A percentile compares a stretch with the other conserved stretches of the same genome.
Evolutionary conservation across 768 basidiomycete species (phyloP).

Genomic region (Boletus insuetus): DNA sequence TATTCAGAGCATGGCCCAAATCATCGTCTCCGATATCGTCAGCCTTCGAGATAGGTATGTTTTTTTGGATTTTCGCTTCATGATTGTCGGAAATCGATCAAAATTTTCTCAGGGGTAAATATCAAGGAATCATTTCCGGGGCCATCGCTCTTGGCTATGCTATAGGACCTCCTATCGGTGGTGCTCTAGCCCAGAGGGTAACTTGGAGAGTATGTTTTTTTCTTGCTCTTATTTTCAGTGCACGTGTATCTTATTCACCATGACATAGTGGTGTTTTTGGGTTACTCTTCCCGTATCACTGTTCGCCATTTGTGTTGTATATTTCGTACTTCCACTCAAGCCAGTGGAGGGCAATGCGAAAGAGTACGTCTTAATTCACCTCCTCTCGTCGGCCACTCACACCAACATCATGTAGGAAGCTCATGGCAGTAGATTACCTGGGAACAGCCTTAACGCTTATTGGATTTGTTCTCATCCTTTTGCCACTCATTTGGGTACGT

Average conservation of each 20-base stretch:
- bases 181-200: slow-evolving; percentile 57
- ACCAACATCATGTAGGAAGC: slow-evolving; percentile 43
- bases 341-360: slow-evolving; percentile 59
- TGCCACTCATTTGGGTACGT: slow-evolving; percentile 71
- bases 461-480: slow-evolving; percentile 59
- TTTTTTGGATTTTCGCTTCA: not conserved
- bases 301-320: slow-evolving; percentile 51
- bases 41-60: slow-evolving; percentile 60
- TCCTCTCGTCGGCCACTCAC: not conserved
- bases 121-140: slow-evolving; percentile 70
- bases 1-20: slow-evolving; percentile 66
- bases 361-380: slow-evolving; percentile 30
- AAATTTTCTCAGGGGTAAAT: slow-evolving; percentile 54
- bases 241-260: not conserved
- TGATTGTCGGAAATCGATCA: not conserved
- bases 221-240: not conserved
- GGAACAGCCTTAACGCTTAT: slow-evolving; percentile 57
- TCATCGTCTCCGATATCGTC: slow-evolving; percentile 72
- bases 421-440: slow-evolving; percentile 62
- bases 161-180: slow-evolving; percentile 67
- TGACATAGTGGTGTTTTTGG: slow-evolving; percentile 69
- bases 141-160: slow-evolving; percentile 55
- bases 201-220: slow-evolving; percentile 53
- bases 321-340: slow-evolving; percentile 67
- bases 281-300: slow-evolving; percentile 62